A percentile compares a stretch with the other conserved stretches of the same genome.
phyloP scores from a whole-genome alignment of 192 early-diverging fungal species.

The Borealophlyctis nickersoniae region DNA sequence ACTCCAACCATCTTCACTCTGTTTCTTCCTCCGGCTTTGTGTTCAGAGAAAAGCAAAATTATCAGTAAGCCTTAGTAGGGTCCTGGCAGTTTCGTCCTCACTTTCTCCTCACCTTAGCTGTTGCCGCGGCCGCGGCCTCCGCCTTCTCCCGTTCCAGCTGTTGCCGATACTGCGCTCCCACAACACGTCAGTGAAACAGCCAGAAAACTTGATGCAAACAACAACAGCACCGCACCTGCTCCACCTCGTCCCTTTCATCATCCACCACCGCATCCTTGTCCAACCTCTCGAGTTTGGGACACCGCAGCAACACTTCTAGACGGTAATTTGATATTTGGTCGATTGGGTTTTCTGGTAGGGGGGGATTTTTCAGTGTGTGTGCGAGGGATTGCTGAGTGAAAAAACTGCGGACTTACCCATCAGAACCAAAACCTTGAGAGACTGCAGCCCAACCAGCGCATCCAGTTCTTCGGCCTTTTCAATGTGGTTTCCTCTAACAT shows the following conservation, averaged over 20 bases:
- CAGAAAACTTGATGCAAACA: not conserved
- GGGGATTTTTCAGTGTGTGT: not conserved
- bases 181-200: not conserved
- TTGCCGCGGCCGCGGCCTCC: conserved; percentile 7
- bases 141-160: conserved; percentile 5
- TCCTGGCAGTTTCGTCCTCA: too few species aligned
- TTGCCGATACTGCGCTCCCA: not conserved
- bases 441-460: conserved; percentile 29
- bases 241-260: conserved; percentile 55
- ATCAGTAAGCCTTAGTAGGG: too few species aligned
- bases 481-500: conserved; percentile 44
- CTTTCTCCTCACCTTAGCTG: not conserved
- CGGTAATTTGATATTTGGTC: conserved; percentile 44
- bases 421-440: conserved; percentile 42
- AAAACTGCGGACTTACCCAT: conserved; percentile 24
- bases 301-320: conserved; percentile 40
- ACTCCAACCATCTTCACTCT: too few species aligned
- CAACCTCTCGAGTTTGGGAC: conserved; percentile 46
- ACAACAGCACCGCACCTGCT: conserved; percentile 19
- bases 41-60: too few species aligned
- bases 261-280: conserved; percentile 52
- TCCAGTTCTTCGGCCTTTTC: conserved; percentile 40
- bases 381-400: not conserved
- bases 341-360: conserved; percentile 47
- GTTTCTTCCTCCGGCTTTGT: too few species aligned